These are phyloP conservation scores for Xerocomellus dryophilus DNA, from an alignment of 768 basidiomycete species.

Conservation along the genomic window DNA sequence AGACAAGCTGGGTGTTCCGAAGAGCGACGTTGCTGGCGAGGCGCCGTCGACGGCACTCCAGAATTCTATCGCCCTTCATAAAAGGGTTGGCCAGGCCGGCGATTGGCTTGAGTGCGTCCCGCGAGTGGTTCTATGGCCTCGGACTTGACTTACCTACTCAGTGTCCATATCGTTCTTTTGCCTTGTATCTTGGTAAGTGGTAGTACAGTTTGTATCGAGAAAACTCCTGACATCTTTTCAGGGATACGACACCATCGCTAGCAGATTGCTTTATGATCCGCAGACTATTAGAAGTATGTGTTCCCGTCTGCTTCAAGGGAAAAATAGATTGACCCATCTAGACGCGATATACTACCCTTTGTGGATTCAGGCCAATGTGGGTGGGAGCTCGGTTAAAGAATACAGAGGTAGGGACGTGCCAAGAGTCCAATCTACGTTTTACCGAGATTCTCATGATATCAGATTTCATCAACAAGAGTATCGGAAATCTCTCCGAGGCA, in stretches of 20 bases:
- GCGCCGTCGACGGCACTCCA: not conserved
- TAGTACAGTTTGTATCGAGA: not conserved
- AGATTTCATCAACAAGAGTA: conserved; percentile 1
- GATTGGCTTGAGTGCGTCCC: conserved; percentile 7
- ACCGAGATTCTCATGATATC: not conserved
- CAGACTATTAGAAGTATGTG: conserved; percentile 1
- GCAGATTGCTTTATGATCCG: not conserved
- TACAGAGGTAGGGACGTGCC: not conserved
- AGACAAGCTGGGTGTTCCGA: not conserved
- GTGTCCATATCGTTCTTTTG: not conserved
- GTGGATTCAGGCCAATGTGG: not conserved
- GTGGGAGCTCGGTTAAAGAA: not conserved
- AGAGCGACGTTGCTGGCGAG: not conserved
- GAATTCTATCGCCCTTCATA: not conserved
- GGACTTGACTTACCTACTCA: not conserved
- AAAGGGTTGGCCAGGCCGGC: not conserved
- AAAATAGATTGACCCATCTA: not conserved
- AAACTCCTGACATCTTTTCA: not conserved
- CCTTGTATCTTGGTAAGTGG: conserved; percentile 7
- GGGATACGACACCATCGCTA: conserved; percentile 1
- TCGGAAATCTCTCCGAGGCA: not conserved
- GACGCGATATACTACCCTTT: not conserved
- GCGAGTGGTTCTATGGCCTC: not conserved
- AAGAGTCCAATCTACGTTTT: not conserved
- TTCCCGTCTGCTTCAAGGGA: no score